phyloP scores from a whole-genome alignment of 2,329 filamentous ascomycete genomes.

The Nemania sp. region DNA sequence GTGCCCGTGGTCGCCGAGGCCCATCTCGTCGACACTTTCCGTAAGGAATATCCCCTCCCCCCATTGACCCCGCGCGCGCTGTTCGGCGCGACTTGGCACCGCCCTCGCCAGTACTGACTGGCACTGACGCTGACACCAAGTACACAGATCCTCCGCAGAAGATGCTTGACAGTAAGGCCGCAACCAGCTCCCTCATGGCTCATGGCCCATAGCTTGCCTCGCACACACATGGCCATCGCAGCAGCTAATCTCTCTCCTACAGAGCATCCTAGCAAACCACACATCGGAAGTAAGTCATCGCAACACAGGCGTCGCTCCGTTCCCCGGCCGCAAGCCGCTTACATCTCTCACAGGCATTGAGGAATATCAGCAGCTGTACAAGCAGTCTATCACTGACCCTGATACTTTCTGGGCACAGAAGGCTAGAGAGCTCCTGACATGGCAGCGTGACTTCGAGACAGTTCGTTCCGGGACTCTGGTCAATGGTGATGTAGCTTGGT shows the following conservation, averaged over 20 bases:
- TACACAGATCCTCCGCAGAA: slow-evolving; percentile 63
- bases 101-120: neutral
- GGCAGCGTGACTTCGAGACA: slow-evolving; percentile 90
- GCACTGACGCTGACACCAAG: slow-evolving; percentile 32
- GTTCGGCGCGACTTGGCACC: neutral
- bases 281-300: slow-evolving; percentile 62
- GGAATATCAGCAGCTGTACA: slow-evolving; percentile 70
- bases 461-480: slow-evolving; percentile 76
- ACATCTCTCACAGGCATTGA: slow-evolving; percentile 56
- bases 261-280: slow-evolving; percentile 74
- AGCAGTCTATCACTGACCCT: slow-evolving; percentile 88
- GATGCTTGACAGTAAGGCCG: slow-evolving; percentile 68
- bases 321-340: slow-evolving; percentile 26
- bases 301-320: neutral
- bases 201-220: neutral
- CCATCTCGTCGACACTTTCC: slow-evolving; percentile 75
- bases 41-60: slow-evolving; percentile 56
- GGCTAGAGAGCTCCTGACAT: slow-evolving; percentile 87
- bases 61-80: neutral
- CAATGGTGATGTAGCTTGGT: slow-evolving; percentile 90
- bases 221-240: neutral
- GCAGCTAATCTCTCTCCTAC: slow-evolving; percentile 39
- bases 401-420: slow-evolving; percentile 86
- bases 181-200: slow-evolving; percentile 1
- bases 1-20: slow-evolving; percentile 72